phyloP scores from a whole-genome alignment of 108 stramenopile species.

The Skeletonema costatum region DNA sequence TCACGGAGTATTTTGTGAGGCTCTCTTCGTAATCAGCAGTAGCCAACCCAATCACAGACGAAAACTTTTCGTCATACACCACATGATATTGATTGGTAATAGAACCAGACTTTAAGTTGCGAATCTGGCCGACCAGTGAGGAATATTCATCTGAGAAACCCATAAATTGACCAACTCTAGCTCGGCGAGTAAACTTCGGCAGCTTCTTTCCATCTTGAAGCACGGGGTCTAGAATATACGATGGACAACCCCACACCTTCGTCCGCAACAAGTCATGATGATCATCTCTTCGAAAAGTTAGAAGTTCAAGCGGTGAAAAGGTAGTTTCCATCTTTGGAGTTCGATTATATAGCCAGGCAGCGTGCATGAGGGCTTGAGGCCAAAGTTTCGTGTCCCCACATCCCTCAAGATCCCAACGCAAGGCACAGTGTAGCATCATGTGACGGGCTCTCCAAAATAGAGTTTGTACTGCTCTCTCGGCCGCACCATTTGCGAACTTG shows the following conservation, averaged over 20 bases:
- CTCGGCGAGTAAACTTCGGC: background rate
- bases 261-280: background rate
- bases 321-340: background rate
- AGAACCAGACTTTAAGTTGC: background rate
- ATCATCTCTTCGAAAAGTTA: background rate
- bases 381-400: background rate
- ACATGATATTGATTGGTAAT: slow-evolving; percentile 2
- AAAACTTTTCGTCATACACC: background rate
- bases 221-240: slow-evolving; percentile 32
- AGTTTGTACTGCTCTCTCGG: slow-evolving; percentile 42
- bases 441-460: background rate
- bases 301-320: background rate
- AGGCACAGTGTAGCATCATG: slow-evolving; percentile 43
- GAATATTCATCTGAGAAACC: background rate
- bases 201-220: slow-evolving; percentile 32
- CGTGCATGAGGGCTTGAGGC: background rate
- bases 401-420: slow-evolving; percentile 34
- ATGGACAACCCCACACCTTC: slow-evolving; percentile 49
- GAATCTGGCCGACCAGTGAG: slow-evolving; percentile 7
- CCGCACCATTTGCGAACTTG: slow-evolving; percentile 32
- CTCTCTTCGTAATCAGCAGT: background rate
- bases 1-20: background rate
- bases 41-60: background rate
- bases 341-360: background rate
- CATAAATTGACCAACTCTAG: background rate